Base-by-base conservation (phyloP, 2,329 filamentous ascomycete species). In the Penicillium sp. region DNA sequence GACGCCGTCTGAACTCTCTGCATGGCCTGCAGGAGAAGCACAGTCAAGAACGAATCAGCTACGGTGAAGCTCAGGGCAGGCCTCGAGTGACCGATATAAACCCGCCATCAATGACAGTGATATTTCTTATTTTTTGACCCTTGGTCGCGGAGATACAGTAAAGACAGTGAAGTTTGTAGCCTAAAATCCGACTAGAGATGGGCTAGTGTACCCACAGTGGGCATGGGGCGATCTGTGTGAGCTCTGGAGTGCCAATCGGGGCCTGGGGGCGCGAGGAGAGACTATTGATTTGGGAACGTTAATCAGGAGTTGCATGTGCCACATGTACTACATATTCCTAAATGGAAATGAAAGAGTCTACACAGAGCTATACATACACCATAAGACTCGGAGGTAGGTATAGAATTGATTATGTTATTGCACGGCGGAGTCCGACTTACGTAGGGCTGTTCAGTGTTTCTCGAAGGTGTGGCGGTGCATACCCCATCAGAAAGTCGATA, bases 151-250 rank as follows among this genome's bases (percentile, higher is more conserved):
- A 40, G 8, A 23, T 14, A n/a, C n/a, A n/a, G 11, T 15, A 33
- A 33, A 15, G n/a, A 14, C n/a, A 47, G n/a, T 22, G 26, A 35
- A 4, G 15, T 15, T 29, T 23, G 20, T 47, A 22, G n/a, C 11
- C 43, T 46, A 31, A 31, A 46, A 31, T 46, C 43, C 5, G 43
- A 46, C 26, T 46, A 29, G 43, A 26, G 22, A 9, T 18, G 22
- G 20, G 22, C 41, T n/a, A n/a, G 22, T 45, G 22, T 27, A 27
- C 27, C 43, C 43, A 29, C 43, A 33, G 20, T 35, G 26, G 44
- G 37, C 20, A 49, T 45, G 23, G 41, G 40, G 47, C 50, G 49
- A 52, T 49, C 44, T 47, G 29, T 47, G 44, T 51, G 51, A 53
- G 43, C 50, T 40, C 37, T n/a, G 18, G n/a, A 40, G 3, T 35